Evolutionary conservation across 305 asterid species (phyloP).

Genomic region (Solanum hybrid): DNA sequence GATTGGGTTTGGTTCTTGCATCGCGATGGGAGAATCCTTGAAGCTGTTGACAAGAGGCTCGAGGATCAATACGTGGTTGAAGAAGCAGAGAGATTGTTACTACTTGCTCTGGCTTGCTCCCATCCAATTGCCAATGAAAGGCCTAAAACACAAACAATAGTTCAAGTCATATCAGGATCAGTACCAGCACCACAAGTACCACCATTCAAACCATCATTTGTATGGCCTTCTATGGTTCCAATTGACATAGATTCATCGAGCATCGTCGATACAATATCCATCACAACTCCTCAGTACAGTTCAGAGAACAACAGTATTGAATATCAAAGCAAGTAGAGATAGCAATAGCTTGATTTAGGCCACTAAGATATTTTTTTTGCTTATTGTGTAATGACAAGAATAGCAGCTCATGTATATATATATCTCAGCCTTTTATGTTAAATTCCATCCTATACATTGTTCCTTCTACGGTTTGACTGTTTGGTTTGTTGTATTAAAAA

Average conservation of each 20-base stretch:
- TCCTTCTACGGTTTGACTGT: background rate
- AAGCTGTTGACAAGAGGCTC: slow-evolving; percentile 10
- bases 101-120: slow-evolving; percentile 19
- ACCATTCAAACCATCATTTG: slow-evolving; percentile 24
- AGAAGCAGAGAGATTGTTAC: slow-evolving; percentile 15
- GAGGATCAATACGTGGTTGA: background rate
- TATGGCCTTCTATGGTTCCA: slow-evolving; percentile 17
- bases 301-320: slow-evolving; percentile 3
- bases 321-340: background rate
- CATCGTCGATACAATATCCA: background rate
- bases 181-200: slow-evolving; percentile 17
- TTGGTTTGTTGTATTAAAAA: background rate
- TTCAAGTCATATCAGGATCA: slow-evolving; percentile 16
- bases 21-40: slow-evolving; percentile 8
- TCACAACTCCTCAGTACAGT: slow-evolving; percentile 9
- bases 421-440: background rate
- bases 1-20: slow-evolving; percentile 30
- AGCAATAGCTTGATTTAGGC: background rate
- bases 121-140: slow-evolving; percentile 20
- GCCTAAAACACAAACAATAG: slow-evolving; percentile 18
- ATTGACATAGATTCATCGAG: slow-evolving; percentile 4
- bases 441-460: background rate
- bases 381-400: background rate
- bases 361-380: background rate
- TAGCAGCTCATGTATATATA: background rate